A percentile compares a stretch with the other conserved stretches of the same genome.
These are phyloP conservation scores for Diaporthe sp. DNA, from an alignment of 2,329 filamentous ascomycete genomes.

Conservation along the genomic window DNA sequence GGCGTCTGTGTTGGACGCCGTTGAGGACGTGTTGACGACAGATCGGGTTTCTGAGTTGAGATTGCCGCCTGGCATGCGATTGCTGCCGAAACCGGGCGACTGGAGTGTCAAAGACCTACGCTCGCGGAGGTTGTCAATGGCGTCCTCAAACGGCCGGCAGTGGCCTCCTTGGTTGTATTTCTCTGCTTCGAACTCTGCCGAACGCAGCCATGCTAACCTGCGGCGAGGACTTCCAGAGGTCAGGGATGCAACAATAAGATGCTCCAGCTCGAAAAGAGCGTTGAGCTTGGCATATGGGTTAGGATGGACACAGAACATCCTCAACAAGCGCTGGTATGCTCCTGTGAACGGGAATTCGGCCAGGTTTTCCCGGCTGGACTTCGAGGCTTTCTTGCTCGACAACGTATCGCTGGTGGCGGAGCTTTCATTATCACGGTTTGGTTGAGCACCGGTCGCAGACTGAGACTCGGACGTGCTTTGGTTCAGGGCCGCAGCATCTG, in stretches of 20 bases:
- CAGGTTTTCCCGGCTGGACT: slow-evolving; percentile 49
- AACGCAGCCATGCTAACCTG: slow-evolving; percentile 54
- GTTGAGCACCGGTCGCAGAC: not conserved
- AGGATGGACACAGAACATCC: slow-evolving; percentile 89
- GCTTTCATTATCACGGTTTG: slow-evolving; percentile 54
- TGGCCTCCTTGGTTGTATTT: slow-evolving; percentile 48
- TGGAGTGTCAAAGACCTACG: slow-evolving; percentile 72
- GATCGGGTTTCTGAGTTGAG: slow-evolving; percentile 62
- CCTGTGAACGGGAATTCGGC: slow-evolving; percentile 83
- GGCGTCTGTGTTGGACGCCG: slow-evolving; percentile 68
- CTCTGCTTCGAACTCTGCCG: slow-evolving; percentile 44
- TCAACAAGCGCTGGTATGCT: slow-evolving; percentile 84
- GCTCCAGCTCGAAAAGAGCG: slow-evolving; percentile 85
- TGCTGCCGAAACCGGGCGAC: slow-evolving; percentile 49
- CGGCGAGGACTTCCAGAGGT: slow-evolving; percentile 65
- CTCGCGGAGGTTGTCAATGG: slow-evolving; percentile 79
- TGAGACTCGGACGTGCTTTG: slow-evolving; percentile 46
- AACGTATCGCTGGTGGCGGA: slow-evolving; percentile 57
- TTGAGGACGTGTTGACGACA: slow-evolving; percentile 61
- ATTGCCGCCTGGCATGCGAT: slow-evolving; percentile 41
- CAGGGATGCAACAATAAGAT: slow-evolving; percentile 83
- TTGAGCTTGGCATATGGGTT: slow-evolving; percentile 90
- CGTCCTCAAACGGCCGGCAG: slow-evolving; percentile 71
- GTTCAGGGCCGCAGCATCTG: slow-evolving; percentile 53
- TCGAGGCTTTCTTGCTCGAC: slow-evolving; percentile 48